Percentiles rank a stretch among this genome's conserved stretches.
These are phyloP conservation scores for Luvunga scandens DNA, from an alignment of 345 rosid genomes.

Conservation along the genomic window DNA sequence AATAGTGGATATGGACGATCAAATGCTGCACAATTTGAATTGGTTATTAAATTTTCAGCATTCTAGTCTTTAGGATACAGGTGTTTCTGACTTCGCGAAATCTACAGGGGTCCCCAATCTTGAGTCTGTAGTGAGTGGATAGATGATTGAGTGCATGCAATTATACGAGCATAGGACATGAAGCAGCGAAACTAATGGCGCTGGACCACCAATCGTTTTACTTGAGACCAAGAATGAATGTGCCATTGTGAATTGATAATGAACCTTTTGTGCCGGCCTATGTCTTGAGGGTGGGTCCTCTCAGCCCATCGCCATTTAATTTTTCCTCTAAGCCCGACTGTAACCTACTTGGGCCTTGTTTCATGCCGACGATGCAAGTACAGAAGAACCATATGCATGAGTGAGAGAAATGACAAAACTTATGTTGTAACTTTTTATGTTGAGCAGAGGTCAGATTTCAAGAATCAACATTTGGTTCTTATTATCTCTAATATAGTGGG, in stretches of 20 bases:
- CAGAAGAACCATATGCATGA: not conserved
- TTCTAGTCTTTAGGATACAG: not conserved
- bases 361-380: not conserved
- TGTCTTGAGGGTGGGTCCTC: constrained; percentile 9
- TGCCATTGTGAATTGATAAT: not conserved
- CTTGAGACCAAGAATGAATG: not conserved
- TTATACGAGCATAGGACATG: not conserved
- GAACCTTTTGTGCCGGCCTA: not conserved
- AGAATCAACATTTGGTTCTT: too few relatives aligned
- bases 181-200: not conserved
- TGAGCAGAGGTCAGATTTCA: not conserved
- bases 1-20: not conserved
- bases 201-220: not conserved
- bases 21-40: not conserved
- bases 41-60: not conserved
- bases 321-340: not conserved
- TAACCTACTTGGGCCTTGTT: not conserved
- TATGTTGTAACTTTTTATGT: too few relatives aligned
- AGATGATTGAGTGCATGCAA: not conserved
- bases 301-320: not conserved
- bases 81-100: not conserved
- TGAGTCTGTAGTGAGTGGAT: not conserved
- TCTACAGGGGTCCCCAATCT: not conserved
- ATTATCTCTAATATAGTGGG: too few relatives aligned
- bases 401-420: too few relatives aligned